A percentile compares a stretch with the other conserved stretches of the same genome.
Evolutionary conservation across 345 rosid genomes (phyloP).

Genomic region (Syzygium aqueum): DNA sequence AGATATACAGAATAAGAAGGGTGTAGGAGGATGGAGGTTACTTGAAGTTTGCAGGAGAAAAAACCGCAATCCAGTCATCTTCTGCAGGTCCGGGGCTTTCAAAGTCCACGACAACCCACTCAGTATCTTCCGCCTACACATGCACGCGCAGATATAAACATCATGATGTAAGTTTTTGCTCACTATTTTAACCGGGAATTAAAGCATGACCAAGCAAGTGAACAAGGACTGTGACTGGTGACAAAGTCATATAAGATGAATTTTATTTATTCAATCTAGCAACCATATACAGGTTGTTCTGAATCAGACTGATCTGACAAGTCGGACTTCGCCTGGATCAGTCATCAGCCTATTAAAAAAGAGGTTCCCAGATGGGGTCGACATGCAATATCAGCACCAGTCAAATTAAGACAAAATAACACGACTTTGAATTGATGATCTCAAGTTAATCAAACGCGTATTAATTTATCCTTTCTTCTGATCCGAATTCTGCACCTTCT

Average conservation of each 20-base stretch:
- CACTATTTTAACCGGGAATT: not conserved
- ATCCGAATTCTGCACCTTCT: not conserved
- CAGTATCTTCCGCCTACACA: constrained; percentile 2
- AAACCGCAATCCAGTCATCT: constrained; percentile 18
- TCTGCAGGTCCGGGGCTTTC: not conserved
- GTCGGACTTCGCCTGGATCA: not conserved
- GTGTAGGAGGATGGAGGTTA: not conserved
- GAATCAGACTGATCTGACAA: not conserved
- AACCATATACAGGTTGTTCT: not conserved
- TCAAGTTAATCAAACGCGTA: not conserved
- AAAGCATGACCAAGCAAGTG: not conserved
- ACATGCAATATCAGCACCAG: not conserved
- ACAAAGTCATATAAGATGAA: not conserved
- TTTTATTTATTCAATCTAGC: not conserved
- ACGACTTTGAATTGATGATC: not conserved
- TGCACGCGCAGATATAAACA: not conserved
- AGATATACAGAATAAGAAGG: not conserved
- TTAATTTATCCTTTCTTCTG: not conserved
- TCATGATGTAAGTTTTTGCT: not conserved
- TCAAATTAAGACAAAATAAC: not conserved
- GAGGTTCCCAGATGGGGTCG: not conserved
- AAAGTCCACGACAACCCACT: constrained; percentile 9
- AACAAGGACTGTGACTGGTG: not conserved
- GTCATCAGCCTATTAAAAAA: not conserved
- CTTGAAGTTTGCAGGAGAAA: constrained; percentile 20